Conservation (phyloP, 2,329 filamentous ascomycete genomes). For the Cordyceps cicadae region DNA sequence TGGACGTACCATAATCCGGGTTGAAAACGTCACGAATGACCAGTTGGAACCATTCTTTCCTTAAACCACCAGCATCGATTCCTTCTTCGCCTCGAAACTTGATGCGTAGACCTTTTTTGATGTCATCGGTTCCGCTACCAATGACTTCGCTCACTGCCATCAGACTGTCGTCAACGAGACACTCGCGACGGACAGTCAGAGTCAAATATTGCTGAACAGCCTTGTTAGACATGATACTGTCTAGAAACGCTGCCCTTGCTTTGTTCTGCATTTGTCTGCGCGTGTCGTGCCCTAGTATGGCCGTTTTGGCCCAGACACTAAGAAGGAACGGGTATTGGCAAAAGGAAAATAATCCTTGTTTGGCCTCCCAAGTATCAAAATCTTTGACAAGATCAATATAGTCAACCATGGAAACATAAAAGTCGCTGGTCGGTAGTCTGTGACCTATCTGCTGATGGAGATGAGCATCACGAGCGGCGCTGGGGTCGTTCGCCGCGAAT, state of each 20-base stretch:
- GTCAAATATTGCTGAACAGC: constrained; percentile 70
- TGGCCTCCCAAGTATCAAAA: constrained; percentile 80
- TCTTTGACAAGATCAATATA: constrained; percentile 78
- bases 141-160: constrained; percentile 78
- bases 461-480: constrained; percentile 24
- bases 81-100: constrained; percentile 85
- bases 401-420: constrained; percentile 81
- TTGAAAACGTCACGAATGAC: constrained; percentile 86
- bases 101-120: constrained; percentile 83
- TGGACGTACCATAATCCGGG: constrained; percentile 66
- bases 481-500: constrained; percentile 68
- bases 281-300: constrained; percentile 81
- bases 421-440: constrained; percentile 70
- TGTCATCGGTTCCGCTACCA: constrained; percentile 69
- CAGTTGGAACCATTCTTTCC: constrained; percentile 92
- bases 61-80: constrained; percentile 78
- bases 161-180: constrained; percentile 80
- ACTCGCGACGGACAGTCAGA: constrained; percentile 71
- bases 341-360: constrained; percentile 68
- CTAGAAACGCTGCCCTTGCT: constrained; percentile 83
- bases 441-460: constrained; percentile 42
- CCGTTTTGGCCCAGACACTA: constrained; percentile 87
- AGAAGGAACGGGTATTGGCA: constrained; percentile 90
- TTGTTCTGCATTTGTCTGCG: constrained; percentile 82
- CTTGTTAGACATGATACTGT: constrained; percentile 70